Evolutionary conservation across 306 rosid genomes (phyloP).

Genomic region (Vigna hirtella): DNA sequence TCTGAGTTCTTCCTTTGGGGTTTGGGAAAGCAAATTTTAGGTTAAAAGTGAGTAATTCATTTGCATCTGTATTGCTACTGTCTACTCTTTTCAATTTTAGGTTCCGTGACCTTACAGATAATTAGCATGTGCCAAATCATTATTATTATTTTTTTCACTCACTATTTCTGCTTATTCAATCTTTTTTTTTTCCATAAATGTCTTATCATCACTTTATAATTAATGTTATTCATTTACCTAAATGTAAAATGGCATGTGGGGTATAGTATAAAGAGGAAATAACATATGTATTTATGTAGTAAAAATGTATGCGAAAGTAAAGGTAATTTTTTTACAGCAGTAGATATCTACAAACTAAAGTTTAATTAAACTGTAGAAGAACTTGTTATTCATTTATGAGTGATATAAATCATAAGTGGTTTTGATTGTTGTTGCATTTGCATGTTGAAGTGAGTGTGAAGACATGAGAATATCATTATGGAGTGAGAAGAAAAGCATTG

Average conservation of each 20-base stretch:
- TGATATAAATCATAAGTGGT: not conserved
- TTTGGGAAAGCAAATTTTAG: constrained; percentile 14
- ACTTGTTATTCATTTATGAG: not conserved
- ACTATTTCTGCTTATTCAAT: not conserved
- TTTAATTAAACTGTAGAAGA: no score
- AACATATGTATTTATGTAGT: no score
- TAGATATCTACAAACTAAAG: no score
- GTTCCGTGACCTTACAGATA: not conserved
- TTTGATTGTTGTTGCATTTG: not conserved
- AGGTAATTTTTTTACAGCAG: no score
- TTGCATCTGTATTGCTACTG: constrained; percentile 4
- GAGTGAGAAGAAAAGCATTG: constrained; percentile 23
- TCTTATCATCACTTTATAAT: not conserved
- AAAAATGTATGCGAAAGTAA: no score
- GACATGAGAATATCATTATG: not conserved
- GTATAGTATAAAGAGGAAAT: no score
- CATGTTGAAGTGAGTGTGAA: constrained; percentile 25
- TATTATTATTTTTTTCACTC: not conserved
- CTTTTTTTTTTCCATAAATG: not conserved
- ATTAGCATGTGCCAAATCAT: not conserved
- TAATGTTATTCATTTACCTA: not conserved
- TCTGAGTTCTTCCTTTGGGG: constrained; percentile 3
- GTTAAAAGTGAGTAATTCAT: not conserved
- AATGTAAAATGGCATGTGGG: not conserved
- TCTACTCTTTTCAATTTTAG: not conserved